Evolutionary conservation across 495 filamentous ascomycete species (phyloP), one percentile per base, ranked within the genome.

Genomic region (Niebla homalea): DNA sequence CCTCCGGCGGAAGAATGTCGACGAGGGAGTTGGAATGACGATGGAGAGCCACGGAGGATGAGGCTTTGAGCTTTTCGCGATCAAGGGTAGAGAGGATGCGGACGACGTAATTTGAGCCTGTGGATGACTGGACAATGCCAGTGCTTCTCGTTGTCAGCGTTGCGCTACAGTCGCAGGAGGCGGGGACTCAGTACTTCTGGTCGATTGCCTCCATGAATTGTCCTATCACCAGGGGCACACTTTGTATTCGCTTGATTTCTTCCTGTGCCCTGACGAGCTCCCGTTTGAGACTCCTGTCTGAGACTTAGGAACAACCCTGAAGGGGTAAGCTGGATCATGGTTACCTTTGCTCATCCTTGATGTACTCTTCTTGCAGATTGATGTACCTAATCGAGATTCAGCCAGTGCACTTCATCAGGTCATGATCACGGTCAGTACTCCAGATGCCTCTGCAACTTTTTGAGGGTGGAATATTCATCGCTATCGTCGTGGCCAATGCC

Each of bases 121-220:
- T 98, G 53, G 88, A 94, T 36, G 89, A 95, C 65, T 97, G 93
- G 42, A 98, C 92, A 57, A 98, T 98, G 51, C 93, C 93, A 53
- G 93, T 98, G 64, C 89, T 96, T 52, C 20, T 19, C 12, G 6
- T 14, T 72, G 65, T 26, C 49, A 47, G 23, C 43, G 0, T 41
- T n/a, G 5, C 3, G 45, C 18, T 20, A 21, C 26, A 43, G 47
- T 25, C 11, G 4, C 15, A 7, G 47, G 43, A 43, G 43, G 41
- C 8, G 8, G 36, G 21, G 18, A 49, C 19, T 40, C 48, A 76
- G 67, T 77, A 96, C 89, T 96, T 98, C 64, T 98, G 93, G 68
- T 98, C 92, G 60, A 98, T 98, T 46, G 92, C 92, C 70, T 98
- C 92, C 92, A 98, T 98, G 66, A 98, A 98, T 70, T 98, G 92